Conservation (phyloP, 148 eudicot species). For the Diospyros lotus region DNA sequence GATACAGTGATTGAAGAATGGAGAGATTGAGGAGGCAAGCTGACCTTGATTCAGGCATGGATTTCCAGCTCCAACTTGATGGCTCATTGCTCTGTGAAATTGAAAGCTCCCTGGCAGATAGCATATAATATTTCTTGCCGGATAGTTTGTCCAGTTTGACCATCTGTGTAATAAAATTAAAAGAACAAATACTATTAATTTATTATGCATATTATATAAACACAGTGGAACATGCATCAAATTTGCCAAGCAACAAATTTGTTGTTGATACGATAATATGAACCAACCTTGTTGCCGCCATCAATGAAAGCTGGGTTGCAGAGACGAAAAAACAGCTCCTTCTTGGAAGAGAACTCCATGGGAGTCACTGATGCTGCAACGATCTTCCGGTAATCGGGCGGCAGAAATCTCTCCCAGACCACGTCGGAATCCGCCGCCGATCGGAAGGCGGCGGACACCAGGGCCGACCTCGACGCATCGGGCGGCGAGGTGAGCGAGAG, state of each 20-base stretch:
- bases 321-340: constrained; percentile 34
- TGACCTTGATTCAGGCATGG: constrained; percentile 22
- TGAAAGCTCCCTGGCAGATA: constrained; percentile 39
- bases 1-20: too few species aligned
- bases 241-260: too few species aligned
- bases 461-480: constrained; percentile 17
- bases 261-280: not conserved
- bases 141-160: constrained; percentile 30
- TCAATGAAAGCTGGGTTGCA: constrained; percentile 28
- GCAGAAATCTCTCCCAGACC: constrained; percentile 35
- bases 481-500: constrained; percentile 27
- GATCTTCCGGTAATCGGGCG: constrained; percentile 32
- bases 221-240: too few species aligned
- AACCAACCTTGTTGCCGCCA: constrained; percentile 36
- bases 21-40: not conserved
- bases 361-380: constrained; percentile 21
- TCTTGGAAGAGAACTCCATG: constrained; percentile 19
- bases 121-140: constrained; percentile 34
- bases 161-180: constrained; percentile 14
- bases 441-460: constrained; percentile 12
- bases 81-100: constrained; percentile 31
- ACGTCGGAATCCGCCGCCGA: constrained; percentile 25
- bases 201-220: too few species aligned
- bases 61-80: constrained; percentile 43
- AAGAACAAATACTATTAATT: not conserved